These are phyloP conservation scores for Euclidium syriacum DNA, from an alignment of 345 rosid species.

Conservation along the genomic window DNA sequence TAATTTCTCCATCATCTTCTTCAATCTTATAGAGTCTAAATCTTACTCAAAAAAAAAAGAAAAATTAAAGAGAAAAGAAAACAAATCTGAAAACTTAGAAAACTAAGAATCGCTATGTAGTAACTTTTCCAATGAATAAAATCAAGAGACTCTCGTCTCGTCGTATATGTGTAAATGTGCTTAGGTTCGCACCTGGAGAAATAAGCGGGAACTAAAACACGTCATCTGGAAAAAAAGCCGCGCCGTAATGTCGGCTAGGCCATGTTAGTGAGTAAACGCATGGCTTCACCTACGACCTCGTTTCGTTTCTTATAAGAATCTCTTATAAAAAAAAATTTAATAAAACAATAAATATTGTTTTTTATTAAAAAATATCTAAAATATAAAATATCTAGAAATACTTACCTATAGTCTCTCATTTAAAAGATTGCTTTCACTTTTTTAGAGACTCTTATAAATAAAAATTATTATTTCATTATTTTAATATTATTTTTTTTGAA, in stretches of 20 bases:
- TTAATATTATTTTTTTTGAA: too few species aligned
- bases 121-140: conserved; percentile 2
- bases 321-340: too few species aligned
- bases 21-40: not conserved
- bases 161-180: not conserved
- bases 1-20: conserved; percentile 20
- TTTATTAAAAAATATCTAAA: too few species aligned
- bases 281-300: not conserved
- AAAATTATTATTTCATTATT: too few species aligned
- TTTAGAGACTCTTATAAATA: too few species aligned
- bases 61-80: not conserved
- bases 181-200: not conserved
- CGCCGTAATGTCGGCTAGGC: not conserved
- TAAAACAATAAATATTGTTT: too few species aligned
- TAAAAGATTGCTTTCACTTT: too few species aligned
- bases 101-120: not conserved
- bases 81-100: not conserved
- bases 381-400: too few species aligned
- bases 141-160: not conserved
- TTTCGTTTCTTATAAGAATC: too few species aligned
- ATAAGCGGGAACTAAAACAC: conserved; percentile 13
- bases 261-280: not conserved
- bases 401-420: too few species aligned
- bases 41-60: not conserved
- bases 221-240: not conserved